Evolutionary conservation across 495 filamentous ascomycete genomes (phyloP).

Genomic region (Xylaria scruposa): DNA sequence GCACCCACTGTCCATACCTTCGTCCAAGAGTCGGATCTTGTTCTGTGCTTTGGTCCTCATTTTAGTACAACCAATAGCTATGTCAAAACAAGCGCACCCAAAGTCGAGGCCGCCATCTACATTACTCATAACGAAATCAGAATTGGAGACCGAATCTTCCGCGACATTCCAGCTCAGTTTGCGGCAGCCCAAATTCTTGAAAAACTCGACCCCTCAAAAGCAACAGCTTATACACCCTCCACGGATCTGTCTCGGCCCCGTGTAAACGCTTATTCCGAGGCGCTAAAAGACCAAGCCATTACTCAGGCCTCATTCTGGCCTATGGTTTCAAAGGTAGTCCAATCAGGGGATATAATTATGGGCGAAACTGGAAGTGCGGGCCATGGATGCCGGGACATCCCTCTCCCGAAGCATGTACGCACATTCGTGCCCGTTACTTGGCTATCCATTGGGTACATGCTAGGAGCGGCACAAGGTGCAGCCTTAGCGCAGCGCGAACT

Average conservation of each 20-base stretch:
- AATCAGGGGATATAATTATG: conserved; percentile 71
- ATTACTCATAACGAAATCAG: conserved; percentile 19
- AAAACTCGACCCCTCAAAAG: conserved; percentile 5
- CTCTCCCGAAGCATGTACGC: conserved; percentile 68
- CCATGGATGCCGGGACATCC: conserved; percentile 77
- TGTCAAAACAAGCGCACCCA: conserved; percentile 41
- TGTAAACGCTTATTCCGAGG: conserved; percentile 1
- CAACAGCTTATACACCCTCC: neutral
- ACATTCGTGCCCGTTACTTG: conserved; percentile 77
- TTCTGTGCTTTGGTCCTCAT: conserved; percentile 71
- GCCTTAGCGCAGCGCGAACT: conserved; percentile 67
- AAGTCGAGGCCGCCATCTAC: conserved; percentile 21
- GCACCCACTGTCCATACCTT: conserved; percentile 65
- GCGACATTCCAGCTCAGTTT: conserved; percentile 21
- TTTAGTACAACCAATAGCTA: conserved; percentile 43
- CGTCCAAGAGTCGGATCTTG: conserved; percentile 73
- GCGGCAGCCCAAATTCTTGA: conserved; percentile 15
- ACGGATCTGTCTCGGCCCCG: conserved; percentile 12
- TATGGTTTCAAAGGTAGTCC: conserved; percentile 69
- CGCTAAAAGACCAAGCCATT: conserved; percentile 47
- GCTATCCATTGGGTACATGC: conserved; percentile 76
- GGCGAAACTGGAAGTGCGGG: conserved; percentile 81
- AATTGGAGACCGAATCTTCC: conserved; percentile 23
- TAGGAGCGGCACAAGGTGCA: conserved; percentile 73
- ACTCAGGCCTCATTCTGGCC: conserved; percentile 82